Conservation (phyloP, 192 early-diverging fungal species). For the Phycomyces nitens region DNA sequence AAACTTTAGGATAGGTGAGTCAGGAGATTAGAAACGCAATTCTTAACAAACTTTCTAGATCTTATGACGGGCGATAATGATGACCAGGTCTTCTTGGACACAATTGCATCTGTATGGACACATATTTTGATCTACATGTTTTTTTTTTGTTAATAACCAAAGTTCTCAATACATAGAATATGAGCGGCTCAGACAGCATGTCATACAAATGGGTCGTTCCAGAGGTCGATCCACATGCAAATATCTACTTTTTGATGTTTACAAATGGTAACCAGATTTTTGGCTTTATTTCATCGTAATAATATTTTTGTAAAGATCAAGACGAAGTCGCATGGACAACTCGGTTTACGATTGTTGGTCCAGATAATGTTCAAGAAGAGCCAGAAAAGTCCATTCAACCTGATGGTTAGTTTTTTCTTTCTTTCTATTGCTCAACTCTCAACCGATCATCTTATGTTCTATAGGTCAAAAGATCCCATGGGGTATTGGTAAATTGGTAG, state of each 20-base stretch:
- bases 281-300: background rate
- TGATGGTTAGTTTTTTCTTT: slow-evolving; percentile 3
- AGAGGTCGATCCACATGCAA: slow-evolving; percentile 23
- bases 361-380: slow-evolving; percentile 9
- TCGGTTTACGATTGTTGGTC: slow-evolving; percentile 27
- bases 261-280: slow-evolving; percentile 20
- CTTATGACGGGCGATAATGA: slow-evolving; percentile 41
- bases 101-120: slow-evolving; percentile 21
- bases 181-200: slow-evolving; percentile 13
- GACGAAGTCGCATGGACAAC: slow-evolving; percentile 25
- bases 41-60: slow-evolving; percentile 15
- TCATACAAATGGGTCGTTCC: slow-evolving; percentile 26
- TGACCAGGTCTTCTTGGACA: slow-evolving; percentile 24
- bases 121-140: background rate
- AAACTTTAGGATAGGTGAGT: slow-evolving; percentile 25
- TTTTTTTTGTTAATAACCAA: background rate
- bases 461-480: slow-evolving; percentile 9
- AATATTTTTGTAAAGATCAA: background rate
- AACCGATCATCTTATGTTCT: too few species aligned
- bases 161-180: slow-evolving; percentile 14
- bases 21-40: background rate
- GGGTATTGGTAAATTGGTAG: slow-evolving; percentile 16
- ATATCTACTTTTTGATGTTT: slow-evolving; percentile 39
- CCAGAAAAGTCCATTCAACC: slow-evolving; percentile 22
- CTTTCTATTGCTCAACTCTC: background rate